These are phyloP conservation scores for Heterobasidion parviporum DNA, from an alignment of 1,284 basidiomycete species.

Conservation along the genomic window DNA sequence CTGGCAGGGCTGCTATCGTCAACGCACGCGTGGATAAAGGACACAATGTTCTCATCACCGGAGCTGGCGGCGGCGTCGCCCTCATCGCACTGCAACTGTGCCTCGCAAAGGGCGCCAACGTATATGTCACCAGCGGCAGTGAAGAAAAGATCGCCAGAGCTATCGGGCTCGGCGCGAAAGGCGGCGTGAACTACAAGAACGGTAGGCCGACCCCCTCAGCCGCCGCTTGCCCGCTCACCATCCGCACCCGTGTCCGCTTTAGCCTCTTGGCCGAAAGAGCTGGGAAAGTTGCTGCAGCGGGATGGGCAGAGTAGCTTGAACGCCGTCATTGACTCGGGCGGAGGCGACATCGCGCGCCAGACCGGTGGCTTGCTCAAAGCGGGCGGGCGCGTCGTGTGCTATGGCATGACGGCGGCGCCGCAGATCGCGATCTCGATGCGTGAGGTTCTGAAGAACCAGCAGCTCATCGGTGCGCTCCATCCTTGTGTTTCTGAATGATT, in stretches of 20 bases:
- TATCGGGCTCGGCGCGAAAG: conserved; percentile 64
- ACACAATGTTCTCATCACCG: conserved; percentile 74
- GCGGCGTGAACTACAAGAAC: conserved; percentile 70
- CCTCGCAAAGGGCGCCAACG: conserved; percentile 68
- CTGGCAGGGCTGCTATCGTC: conserved; percentile 55
- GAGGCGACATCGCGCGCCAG: conserved; percentile 66
- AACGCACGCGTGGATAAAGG: conserved; percentile 58
- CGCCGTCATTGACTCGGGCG: conserved; percentile 76
- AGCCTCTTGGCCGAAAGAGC: conserved; percentile 60
- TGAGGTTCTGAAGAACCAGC: conserved; percentile 72
- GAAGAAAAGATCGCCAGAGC: conserved; percentile 67
- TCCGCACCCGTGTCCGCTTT: not conserved
- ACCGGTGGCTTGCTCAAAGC: conserved; percentile 51
- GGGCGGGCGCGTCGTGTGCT: conserved; percentile 71
- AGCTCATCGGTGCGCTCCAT: conserved; percentile 53
- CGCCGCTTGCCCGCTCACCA: not conserved
- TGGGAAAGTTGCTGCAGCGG: conserved; percentile 41
- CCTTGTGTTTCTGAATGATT: not conserved
- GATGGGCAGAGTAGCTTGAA: conserved; percentile 39
- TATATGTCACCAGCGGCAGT: conserved; percentile 77
- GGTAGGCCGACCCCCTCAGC: conserved; percentile 27
- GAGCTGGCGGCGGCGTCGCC: conserved; percentile 80
- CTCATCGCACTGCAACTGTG: conserved; percentile 72
- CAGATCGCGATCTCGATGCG: conserved; percentile 70
- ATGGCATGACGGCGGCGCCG: conserved; percentile 68